Conservation (phyloP, 148 eudicot genomes). For the Rheum nobile region DNA sequence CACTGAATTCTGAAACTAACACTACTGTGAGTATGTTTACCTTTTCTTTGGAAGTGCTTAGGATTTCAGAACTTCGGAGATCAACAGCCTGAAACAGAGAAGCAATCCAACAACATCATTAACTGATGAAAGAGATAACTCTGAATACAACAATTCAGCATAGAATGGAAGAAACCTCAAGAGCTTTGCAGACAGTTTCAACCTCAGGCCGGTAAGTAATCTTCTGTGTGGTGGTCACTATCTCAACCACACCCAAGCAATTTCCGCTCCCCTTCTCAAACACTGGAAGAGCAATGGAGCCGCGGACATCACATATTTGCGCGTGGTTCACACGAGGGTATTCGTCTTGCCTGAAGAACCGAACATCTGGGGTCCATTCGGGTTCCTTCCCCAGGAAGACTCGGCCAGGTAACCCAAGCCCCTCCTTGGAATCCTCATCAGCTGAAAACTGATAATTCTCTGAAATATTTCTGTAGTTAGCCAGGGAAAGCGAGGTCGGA, state of each 20-base stretch:
- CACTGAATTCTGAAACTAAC: neutral
- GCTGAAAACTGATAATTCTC: slow-evolving; percentile 47
- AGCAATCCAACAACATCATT: neutral
- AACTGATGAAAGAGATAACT: neutral
- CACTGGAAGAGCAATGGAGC: slow-evolving; percentile 66
- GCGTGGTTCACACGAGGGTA: slow-evolving; percentile 43
- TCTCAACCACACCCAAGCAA: slow-evolving; percentile 70
- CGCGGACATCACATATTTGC: slow-evolving; percentile 38
- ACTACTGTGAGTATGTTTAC: slow-evolving; percentile 19
- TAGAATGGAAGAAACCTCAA: slow-evolving; percentile 35
- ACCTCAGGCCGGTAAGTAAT: slow-evolving; percentile 49
- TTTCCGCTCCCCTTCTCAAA: slow-evolving; percentile 49
- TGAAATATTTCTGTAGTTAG: slow-evolving; percentile 30
- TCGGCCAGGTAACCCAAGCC: slow-evolving; percentile 54
- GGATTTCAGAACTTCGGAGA: slow-evolving; percentile 51
- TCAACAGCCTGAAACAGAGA: slow-evolving; percentile 51
- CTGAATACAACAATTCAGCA: neutral
- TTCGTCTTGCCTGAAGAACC: slow-evolving; percentile 41
- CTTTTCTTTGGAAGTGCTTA: slow-evolving; percentile 30
- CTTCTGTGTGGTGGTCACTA: slow-evolving; percentile 47
- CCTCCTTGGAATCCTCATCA: slow-evolving; percentile 42
- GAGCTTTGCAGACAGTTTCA: slow-evolving; percentile 61
- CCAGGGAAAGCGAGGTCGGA: slow-evolving; percentile 15
- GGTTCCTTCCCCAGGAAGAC: slow-evolving; percentile 59
- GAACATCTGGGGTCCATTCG: slow-evolving; percentile 73